Conservation (phyloP, 2,329 filamentous ascomycete genomes). For the Penicillium expansum region DNA sequence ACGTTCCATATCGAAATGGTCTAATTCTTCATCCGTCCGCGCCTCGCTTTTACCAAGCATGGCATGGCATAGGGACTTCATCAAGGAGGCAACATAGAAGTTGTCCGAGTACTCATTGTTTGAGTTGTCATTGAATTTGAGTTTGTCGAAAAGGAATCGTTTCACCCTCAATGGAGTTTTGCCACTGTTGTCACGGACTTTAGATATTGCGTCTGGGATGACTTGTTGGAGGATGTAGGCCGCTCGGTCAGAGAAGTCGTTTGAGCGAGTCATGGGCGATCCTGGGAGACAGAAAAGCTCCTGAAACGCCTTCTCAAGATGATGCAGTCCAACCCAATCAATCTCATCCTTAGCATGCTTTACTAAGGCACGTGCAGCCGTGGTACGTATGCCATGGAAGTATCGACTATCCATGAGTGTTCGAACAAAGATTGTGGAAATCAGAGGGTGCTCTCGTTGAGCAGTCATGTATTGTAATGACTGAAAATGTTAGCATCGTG, state of each 20-base stretch:
- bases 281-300: conserved; percentile 82
- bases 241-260: conserved; percentile 85
- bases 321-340: conserved; percentile 75
- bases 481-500: conserved; percentile 27
- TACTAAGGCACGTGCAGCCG: conserved; percentile 76
- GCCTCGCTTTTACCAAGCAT: conserved; percentile 47
- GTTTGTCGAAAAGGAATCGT: conserved; percentile 79
- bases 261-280: conserved; percentile 75
- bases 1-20: conserved; percentile 47
- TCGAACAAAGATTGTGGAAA: conserved; percentile 82
- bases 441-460: conserved; percentile 69
- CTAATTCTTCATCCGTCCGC: conserved; percentile 40
- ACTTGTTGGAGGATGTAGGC: conserved; percentile 81
- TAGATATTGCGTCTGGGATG: conserved; percentile 76
- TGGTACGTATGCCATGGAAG: conserved; percentile 85
- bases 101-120: conserved; percentile 86
- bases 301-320: conserved; percentile 81
- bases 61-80: conserved; percentile 60
- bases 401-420: conserved; percentile 91
- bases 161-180: conserved; percentile 77
- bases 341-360: conserved; percentile 70
- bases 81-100: conserved; percentile 78
- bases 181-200: conserved; percentile 70
- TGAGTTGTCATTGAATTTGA: conserved; percentile 92
- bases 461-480: conserved; percentile 72